Evolutionary conservation across 495 filamentous ascomycete species (phyloP), one percentile per base, ranked within the genome.

Genomic region (Achaetomiella virescens): DNA sequence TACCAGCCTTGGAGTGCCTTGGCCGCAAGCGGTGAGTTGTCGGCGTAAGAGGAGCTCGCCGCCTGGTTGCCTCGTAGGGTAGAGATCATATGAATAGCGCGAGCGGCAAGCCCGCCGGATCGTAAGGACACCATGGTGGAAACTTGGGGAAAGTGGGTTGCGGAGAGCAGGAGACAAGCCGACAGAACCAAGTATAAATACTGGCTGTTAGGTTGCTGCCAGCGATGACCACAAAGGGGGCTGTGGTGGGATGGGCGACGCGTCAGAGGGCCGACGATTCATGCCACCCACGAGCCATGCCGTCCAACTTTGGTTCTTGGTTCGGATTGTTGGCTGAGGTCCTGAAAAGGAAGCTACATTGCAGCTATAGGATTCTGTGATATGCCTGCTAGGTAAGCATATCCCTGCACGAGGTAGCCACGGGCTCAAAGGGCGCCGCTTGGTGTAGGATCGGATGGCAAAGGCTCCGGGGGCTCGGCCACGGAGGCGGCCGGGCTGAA

Each of bases 1-100:
- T 89, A 90, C 81, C 82, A 89, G 22, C 43, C 53, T 59, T 88
- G 84, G 2, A 89, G 75, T 10, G 75, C 65, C 24, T 70, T 61
- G 45, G 81, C 61, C 6, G 72, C 81, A 18, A 66, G 54, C 31
- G 74, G 66, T 6, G 81, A 75, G 55, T 80, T 67, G 15, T 66
- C 44, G 24, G 67, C 45, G 45, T 73, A 75, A 1, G 64, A 47
- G 2, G 52, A 50, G 11, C 54, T 17, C 41, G 57, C 59, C 7
- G 65, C 50, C 40, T 50, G 57, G 10, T 52, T 48, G 22, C 33
- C 21, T 6, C 57, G 54, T 33, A 68, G 66, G 38, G 62, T 57
- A 45, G 70, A 72, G 51, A 70, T 60, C 55, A 70, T 62, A 52
- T 71, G 65, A 41, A 70, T 36, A 11, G 71, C 69, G 49, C 71